Evolutionary conservation across 345 rosid species (phyloP).

Genomic region (Angophora floribunda): DNA sequence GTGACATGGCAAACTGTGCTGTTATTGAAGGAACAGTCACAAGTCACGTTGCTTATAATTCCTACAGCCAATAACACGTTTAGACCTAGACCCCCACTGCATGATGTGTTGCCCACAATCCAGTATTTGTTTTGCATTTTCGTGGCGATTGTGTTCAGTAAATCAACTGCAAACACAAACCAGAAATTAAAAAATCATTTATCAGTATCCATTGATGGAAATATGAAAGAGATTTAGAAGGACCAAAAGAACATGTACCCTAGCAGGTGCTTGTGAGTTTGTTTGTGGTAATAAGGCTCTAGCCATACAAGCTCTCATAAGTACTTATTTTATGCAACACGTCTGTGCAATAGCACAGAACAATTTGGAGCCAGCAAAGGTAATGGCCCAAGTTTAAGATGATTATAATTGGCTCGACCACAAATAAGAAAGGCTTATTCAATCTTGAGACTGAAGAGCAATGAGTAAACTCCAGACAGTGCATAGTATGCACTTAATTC

Average conservation of each 20-base stretch:
- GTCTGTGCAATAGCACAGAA: background rate
- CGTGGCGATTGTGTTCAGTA: slow-evolving; percentile 27
- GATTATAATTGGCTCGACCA: background rate
- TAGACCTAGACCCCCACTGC: slow-evolving; percentile 23
- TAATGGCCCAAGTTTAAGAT: background rate
- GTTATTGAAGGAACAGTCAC: slow-evolving; percentile 29
- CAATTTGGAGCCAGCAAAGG: background rate
- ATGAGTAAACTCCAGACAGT: background rate
- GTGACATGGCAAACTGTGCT: slow-evolving; percentile 45
- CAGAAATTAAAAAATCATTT: background rate
- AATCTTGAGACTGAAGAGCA: background rate
- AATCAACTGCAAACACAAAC: slow-evolving; percentile 21
- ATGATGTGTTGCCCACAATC: slow-evolving; percentile 24
- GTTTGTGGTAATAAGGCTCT: background rate
- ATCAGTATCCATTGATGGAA: background rate
- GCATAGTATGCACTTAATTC: background rate
- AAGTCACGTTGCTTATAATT: slow-evolving; percentile 19
- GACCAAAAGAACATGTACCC: background rate
- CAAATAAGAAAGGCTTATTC: background rate
- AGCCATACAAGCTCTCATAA: background rate
- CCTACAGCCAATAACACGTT: background rate
- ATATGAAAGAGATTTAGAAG: background rate
- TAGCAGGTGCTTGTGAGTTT: background rate
- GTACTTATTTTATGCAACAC: background rate
- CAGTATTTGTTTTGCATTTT: slow-evolving; percentile 20